A percentile compares a stretch with the other conserved stretches of the same genome.
Conservation (phyloP, 768 basidiomycete genomes). For the Leccinellum albellum region DNA sequence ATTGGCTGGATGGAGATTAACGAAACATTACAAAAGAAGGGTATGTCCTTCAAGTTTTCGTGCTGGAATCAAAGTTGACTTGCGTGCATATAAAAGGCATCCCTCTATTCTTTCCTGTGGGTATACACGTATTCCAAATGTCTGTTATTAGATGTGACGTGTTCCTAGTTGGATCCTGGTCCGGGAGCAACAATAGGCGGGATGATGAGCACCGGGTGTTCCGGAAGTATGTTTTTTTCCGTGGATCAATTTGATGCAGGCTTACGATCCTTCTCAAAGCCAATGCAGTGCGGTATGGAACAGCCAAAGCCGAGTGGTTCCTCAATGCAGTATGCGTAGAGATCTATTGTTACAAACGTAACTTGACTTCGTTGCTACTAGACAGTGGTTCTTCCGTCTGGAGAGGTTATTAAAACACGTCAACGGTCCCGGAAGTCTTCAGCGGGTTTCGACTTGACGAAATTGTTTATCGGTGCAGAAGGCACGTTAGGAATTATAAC, state of each 20-base stretch:
- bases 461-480: slow-evolving; percentile 82
- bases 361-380: slow-evolving; percentile 23
- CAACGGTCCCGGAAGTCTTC: slow-evolving; percentile 76
- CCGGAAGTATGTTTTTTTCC: slow-evolving; percentile 55
- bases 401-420: slow-evolving; percentile 88
- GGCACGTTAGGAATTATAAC: slow-evolving; percentile 86
- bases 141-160: background rate
- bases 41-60: slow-evolving; percentile 22
- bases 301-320: slow-evolving; percentile 89
- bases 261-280: slow-evolving; percentile 34
- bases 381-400: slow-evolving; percentile 87
- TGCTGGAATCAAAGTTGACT: background rate
- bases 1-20: slow-evolving; percentile 71
- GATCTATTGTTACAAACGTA: background rate
- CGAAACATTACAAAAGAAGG: slow-evolving; percentile 58
- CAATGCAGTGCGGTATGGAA: slow-evolving; percentile 83
- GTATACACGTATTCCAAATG: slow-evolving; percentile 6
- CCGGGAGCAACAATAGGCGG: slow-evolving; percentile 82
- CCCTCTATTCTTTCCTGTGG: slow-evolving; percentile 79
- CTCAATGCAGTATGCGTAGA: slow-evolving; percentile 63
- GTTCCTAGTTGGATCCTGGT: slow-evolving; percentile 62
- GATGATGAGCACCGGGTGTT: slow-evolving; percentile 84
- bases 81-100: slow-evolving; percentile 43
- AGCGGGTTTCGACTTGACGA: slow-evolving; percentile 82
- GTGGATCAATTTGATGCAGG: slow-evolving; percentile 12